Evolutionary conservation across 2,329 filamentous ascomycete genomes (phyloP).

Genomic region (Phaeosphaeriaceae sp.): DNA sequence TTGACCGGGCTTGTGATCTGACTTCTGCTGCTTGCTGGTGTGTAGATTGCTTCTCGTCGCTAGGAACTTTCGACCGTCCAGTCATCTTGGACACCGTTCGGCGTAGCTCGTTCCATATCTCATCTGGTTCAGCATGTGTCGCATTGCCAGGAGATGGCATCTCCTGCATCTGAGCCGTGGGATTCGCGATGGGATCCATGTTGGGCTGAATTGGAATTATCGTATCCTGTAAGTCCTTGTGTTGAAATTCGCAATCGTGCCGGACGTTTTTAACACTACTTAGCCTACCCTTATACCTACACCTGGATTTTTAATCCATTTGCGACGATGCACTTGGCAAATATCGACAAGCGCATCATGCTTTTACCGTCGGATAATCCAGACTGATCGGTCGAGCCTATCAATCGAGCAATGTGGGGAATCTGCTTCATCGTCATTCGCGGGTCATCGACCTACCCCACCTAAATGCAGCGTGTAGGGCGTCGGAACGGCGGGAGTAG

Average conservation of each 20-base stretch:
- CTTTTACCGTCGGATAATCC: conserved; percentile 1
- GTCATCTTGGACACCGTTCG: conserved; percentile 31
- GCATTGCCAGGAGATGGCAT: conserved; percentile 17
- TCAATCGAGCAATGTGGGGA: neutral
- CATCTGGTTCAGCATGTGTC: conserved; percentile 18
- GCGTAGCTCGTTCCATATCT: conserved; percentile 25
- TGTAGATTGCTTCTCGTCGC: conserved; percentile 20
- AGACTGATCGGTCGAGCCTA: neutral
- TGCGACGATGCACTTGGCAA: conserved; percentile 7
- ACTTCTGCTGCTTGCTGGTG: conserved; percentile 15
- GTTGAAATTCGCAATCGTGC: neutral
- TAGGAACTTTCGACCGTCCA: conserved; percentile 22
- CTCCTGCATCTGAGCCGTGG: conserved; percentile 33
- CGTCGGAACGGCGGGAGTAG: neutral
- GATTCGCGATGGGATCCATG: conserved; percentile 41
- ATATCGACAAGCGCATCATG: conserved; percentile 3
- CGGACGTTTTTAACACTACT: neutral
- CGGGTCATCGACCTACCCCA: neutral
- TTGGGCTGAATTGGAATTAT: neutral
- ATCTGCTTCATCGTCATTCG: neutral
- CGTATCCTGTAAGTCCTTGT: neutral
- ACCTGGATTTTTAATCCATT: conserved; percentile 12
- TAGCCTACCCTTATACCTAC: conserved; percentile 2
- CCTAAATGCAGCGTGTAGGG: neutral
- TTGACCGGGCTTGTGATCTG: conserved; percentile 9